These are phyloP conservation scores for Ustilago tritici DNA, from an alignment of 1,284 basidiomycete genomes.

Conservation along the genomic window DNA sequence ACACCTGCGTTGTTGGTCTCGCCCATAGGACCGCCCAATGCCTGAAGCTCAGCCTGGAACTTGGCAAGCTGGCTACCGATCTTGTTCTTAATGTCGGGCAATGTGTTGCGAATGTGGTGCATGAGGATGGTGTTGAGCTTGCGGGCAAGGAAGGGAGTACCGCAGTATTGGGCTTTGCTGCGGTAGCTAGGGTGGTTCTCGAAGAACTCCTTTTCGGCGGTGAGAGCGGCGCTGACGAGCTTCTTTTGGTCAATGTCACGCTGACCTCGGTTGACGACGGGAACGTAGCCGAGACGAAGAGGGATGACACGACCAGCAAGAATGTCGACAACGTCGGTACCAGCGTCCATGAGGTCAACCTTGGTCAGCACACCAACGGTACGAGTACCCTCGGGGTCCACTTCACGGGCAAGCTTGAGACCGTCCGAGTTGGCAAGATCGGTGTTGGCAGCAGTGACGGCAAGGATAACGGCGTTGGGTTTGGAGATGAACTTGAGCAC, in stretches of 20 bases:
- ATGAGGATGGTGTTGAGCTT: conserved; percentile 94
- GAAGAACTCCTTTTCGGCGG: conserved; percentile 93
- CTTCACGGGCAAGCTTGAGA: conserved; percentile 91
- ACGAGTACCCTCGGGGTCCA: conserved; percentile 93
- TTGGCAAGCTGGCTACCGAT: conserved; percentile 98
- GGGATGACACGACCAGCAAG: conserved; percentile 96
- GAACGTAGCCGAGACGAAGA: conserved; percentile 96
- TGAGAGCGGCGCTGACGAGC: conserved; percentile 84
- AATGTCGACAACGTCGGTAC: conserved; percentile 95
- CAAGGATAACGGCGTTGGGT: conserved; percentile 95
- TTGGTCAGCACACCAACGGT: conserved; percentile 97
- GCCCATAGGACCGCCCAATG: conserved; percentile 95
- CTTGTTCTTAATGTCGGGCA: conserved; percentile 99
- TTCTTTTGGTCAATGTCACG: conserved; percentile 94
- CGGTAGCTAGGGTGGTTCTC: conserved; percentile 89
- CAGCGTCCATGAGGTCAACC: conserved; percentile 98
- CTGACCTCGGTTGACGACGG: conserved; percentile 95
- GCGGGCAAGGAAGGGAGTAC: conserved; percentile 93
- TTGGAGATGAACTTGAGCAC: conserved; percentile 96
- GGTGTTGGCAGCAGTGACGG: conserved; percentile 96
- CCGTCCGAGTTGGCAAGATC: conserved; percentile 98
- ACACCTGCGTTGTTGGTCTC: conserved; percentile 81
- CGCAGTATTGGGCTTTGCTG: conserved; percentile 96
- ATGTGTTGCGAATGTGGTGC: conserved; percentile 97
- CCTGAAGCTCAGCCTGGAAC: conserved; percentile 95